phyloP scores from a whole-genome alignment of 2,329 filamentous ascomycete species.

The Fusarium virguliforme region DNA sequence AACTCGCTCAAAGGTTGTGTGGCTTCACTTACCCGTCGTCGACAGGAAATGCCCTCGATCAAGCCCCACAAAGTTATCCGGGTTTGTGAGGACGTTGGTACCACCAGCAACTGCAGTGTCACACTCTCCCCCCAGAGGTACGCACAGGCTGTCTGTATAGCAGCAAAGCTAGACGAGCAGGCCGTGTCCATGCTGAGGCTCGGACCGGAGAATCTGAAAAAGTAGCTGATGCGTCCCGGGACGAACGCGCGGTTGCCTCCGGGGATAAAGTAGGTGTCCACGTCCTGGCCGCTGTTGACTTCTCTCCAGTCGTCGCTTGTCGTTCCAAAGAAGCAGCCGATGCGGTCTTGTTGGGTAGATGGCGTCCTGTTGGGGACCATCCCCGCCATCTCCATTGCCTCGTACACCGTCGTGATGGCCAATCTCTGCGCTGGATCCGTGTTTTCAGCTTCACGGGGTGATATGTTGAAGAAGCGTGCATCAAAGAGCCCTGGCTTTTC shows the following conservation, averaged over 20 bases:
- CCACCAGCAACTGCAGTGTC: constrained; percentile 78
- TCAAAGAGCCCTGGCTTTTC: constrained; percentile 83
- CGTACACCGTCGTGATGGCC: constrained; percentile 82
- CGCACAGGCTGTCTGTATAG: constrained; percentile 73
- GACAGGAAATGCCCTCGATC: constrained; percentile 78
- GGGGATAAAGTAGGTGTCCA: constrained; percentile 71
- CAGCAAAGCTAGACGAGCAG: constrained; percentile 80
- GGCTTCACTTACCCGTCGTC: constrained; percentile 42
- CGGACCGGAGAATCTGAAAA: constrained; percentile 81
- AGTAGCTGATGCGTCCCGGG: constrained; percentile 67
- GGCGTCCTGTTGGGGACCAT: constrained; percentile 78
- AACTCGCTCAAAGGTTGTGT: neutral
- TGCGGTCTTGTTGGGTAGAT: constrained; percentile 72
- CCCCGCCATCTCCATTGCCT: constrained; percentile 84
- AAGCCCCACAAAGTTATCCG: constrained; percentile 76
- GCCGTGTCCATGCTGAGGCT: constrained; percentile 82
- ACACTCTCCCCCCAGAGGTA: constrained; percentile 75
- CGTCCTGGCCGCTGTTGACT: constrained; percentile 80
- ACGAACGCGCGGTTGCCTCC: constrained; percentile 53
- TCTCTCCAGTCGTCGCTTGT: constrained; percentile 85
- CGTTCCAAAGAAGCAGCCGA: constrained; percentile 71
- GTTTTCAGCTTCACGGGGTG: constrained; percentile 81
- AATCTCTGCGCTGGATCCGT: constrained; percentile 84
- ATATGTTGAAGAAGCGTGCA: constrained; percentile 87
- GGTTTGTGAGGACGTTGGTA: constrained; percentile 76